A percentile compares a stretch with the other conserved stretches of the same genome.
phyloP scores from a whole-genome alignment of 2,329 filamentous ascomycete genomes.

The Nakataea oryzae region DNA sequence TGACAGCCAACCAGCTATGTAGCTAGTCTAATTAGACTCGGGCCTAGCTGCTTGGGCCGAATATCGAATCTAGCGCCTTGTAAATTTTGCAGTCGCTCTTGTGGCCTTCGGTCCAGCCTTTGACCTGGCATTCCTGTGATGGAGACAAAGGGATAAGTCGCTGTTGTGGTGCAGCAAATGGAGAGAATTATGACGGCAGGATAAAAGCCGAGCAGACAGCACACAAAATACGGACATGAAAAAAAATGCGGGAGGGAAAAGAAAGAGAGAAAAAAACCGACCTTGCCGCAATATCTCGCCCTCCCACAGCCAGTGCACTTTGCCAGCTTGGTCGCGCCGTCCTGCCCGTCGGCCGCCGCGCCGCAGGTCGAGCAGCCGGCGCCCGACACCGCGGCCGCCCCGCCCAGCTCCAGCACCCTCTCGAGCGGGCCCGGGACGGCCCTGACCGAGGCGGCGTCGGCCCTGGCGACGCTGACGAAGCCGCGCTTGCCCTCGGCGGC shows the following conservation, averaged over 20 bases:
- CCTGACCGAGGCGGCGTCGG: slow-evolving; percentile 20
- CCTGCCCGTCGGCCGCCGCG: slow-evolving; percentile 14
- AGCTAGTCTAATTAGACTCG: too few species aligned
- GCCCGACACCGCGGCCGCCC: slow-evolving; percentile 4
- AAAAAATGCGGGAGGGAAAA: background rate
- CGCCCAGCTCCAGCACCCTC: slow-evolving; percentile 12
- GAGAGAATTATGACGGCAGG: background rate
- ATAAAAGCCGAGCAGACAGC: too few species aligned
- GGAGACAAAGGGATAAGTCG: background rate
- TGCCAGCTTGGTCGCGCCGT: slow-evolving; percentile 15
- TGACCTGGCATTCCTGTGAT: slow-evolving; percentile 29
- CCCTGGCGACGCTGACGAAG: slow-evolving; percentile 24
- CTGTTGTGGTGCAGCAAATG: too few species aligned
- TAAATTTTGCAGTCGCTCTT: slow-evolving; percentile 33
- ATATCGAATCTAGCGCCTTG: slow-evolving; percentile 26
- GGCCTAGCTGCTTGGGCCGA: slow-evolving; percentile 8
- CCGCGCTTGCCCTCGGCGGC: slow-evolving; percentile 25
- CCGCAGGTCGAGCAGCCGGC: slow-evolving; percentile 17
- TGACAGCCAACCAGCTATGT: too few species aligned
- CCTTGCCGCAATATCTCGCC: slow-evolving; percentile 35
- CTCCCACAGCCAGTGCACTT: slow-evolving; percentile 32
- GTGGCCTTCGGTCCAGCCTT: slow-evolving; percentile 30
- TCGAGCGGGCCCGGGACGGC: slow-evolving; percentile 21
- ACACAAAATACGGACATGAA: background rate
- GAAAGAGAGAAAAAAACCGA: slow-evolving; percentile 12